phyloP scores from a whole-genome alignment of 768 basidiomycete genomes.

The Suillus decipiens region DNA sequence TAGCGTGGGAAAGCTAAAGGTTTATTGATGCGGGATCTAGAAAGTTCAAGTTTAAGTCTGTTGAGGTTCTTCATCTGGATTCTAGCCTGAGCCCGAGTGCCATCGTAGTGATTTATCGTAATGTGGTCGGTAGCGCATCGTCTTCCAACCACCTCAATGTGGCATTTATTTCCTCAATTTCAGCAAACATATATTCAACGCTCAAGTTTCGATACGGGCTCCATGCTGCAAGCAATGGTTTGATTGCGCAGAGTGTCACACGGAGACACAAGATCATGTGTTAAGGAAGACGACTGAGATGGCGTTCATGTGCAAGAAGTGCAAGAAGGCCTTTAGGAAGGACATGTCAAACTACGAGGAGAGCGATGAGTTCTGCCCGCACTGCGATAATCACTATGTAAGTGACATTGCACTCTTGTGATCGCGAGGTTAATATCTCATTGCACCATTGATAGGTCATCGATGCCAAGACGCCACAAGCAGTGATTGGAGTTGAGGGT shows the following conservation, averaged over 20 bases:
- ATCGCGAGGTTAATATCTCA: no score
- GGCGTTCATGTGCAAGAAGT: constrained; percentile 84
- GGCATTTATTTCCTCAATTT: constrained; percentile 7
- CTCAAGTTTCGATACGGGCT: constrained; percentile 93
- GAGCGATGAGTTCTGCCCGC: constrained; percentile 96
- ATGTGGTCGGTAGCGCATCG: constrained; percentile 30
- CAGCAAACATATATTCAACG: constrained; percentile 96
- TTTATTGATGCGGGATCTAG: neutral
- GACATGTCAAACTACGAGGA: constrained; percentile 93
- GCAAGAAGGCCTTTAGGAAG: constrained; percentile 95
- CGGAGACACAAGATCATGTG: constrained; percentile 73
- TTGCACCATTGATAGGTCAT: constrained; percentile 59
- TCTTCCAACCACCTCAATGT: neutral
- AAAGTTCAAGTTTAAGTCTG: neutral
- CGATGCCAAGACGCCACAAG: constrained; percentile 89
- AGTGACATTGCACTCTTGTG: constrained; percentile 24
- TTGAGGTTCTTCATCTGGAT: neutral
- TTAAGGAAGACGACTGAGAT: constrained; percentile 81
- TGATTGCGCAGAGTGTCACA: constrained; percentile 96
- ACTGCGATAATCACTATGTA: constrained; percentile 98
- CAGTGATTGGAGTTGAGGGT: constrained; percentile 83
- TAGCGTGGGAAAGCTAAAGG: neutral
- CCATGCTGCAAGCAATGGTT: constrained; percentile 99
- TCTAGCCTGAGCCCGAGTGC: neutral
- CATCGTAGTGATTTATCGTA: neutral